Conservation (phyloP, 2,329 filamentous ascomycete genomes). For the Seiridium cupressi region DNA sequence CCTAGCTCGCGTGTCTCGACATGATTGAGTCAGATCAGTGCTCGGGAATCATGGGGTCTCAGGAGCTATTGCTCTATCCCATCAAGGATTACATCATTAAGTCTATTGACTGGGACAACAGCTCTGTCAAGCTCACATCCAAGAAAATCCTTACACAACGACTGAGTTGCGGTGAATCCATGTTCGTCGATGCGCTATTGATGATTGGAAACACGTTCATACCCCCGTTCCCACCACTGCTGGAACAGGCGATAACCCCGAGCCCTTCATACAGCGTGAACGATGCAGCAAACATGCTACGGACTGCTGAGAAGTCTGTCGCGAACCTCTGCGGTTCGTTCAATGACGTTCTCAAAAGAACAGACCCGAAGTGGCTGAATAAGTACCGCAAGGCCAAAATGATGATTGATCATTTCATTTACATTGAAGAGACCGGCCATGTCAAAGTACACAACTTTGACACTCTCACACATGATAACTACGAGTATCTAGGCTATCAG, state of each 20-base stretch:
- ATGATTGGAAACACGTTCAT: conserved; percentile 82
- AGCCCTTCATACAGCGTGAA: conserved; percentile 61
- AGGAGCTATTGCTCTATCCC: conserved; percentile 83
- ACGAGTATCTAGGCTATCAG: conserved; percentile 86
- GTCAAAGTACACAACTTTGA: conserved; percentile 73
- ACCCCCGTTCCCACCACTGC: conserved; percentile 74
- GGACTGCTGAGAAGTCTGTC: conserved; percentile 67
- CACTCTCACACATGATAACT: conserved; percentile 76
- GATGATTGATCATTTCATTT: conserved; percentile 83
- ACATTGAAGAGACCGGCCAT: conserved; percentile 74
- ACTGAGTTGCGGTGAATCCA: conserved; percentile 63
- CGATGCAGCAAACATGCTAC: conserved; percentile 77
- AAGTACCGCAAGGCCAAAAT: conserved; percentile 84
- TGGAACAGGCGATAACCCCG: conserved; percentile 54
- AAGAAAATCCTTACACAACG: conserved; percentile 70
- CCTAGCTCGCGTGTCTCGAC: conserved; percentile 75
- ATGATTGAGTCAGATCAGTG: conserved; percentile 64
- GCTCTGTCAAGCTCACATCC: conserved; percentile 59
- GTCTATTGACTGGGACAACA: conserved; percentile 65
- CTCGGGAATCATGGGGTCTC: conserved; percentile 78
- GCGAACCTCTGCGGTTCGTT: conserved; percentile 73
- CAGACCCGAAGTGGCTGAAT: conserved; percentile 75
- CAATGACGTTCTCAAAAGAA: conserved; percentile 72
- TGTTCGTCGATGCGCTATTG: conserved; percentile 81
- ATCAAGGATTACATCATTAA: conserved; percentile 72